A percentile compares a stretch with the other conserved stretches of the same genome.
These are phyloP conservation scores for Prunus armeniaca DNA, from an alignment of 306 rosid genomes.

Conservation along the genomic window DNA sequence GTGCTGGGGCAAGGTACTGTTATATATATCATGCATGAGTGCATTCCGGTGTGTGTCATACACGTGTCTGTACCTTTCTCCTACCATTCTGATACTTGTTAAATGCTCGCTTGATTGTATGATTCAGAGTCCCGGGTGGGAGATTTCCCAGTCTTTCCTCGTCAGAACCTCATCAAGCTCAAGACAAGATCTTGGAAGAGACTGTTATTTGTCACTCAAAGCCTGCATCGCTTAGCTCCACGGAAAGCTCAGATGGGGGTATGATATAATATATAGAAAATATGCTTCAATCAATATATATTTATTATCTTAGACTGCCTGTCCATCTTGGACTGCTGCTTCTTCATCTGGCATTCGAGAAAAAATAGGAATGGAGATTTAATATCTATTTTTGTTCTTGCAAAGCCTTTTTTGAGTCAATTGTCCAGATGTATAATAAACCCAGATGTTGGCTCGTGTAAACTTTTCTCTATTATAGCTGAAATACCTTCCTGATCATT, in stretches of 20 bases:
- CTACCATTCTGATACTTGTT: constrained; percentile 8
- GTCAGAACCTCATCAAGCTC: constrained; percentile 43
- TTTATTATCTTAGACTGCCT: not conserved
- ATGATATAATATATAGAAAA: constrained; percentile 15
- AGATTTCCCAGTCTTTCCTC: constrained; percentile 35
- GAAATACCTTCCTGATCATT: not conserved
- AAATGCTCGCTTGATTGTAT: constrained; percentile 30
- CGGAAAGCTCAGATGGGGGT: constrained; percentile 94
- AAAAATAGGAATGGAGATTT: not conserved
- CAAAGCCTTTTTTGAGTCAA: not conserved
- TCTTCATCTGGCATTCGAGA: not conserved
- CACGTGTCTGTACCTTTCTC: not conserved
- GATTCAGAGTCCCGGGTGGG: constrained; percentile 54
- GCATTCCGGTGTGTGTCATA: not conserved
- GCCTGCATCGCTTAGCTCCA: constrained; percentile 90
- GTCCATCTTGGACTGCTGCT: not conserved
- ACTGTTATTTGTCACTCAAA: constrained; percentile 83
- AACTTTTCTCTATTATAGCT: constrained; percentile 1
- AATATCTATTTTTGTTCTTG: too few relatives aligned
- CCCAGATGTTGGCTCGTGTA: not conserved
- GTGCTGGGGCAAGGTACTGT: not conserved
- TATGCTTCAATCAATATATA: not conserved
- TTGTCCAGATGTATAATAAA: not conserved
- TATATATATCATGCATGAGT: not conserved
- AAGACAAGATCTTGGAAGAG: constrained; percentile 61